Percentiles rank a stretch among this genome's conserved stretches.
Conservation (phyloP, 1,284 basidiomycete genomes). For the Cutaneotrichosporon dermatis region DNA sequence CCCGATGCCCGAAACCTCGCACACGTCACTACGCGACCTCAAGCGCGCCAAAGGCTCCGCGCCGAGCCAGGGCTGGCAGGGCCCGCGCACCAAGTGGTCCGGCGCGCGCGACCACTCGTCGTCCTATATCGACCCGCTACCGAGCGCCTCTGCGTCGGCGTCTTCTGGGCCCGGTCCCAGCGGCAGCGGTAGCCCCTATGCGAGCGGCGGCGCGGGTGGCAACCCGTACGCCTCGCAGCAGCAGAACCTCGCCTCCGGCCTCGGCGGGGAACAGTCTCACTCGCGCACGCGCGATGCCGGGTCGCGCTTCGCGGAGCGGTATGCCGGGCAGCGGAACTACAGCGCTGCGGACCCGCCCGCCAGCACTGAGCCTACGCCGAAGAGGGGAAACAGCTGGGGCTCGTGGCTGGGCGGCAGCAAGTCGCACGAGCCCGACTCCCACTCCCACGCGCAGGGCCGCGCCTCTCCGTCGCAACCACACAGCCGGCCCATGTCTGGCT, state of each 20-base stretch:
- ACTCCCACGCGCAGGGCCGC: background rate
- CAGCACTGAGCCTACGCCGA: no score
- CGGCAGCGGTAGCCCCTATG: no score
- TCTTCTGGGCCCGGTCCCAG: no score
- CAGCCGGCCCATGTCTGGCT: no score
- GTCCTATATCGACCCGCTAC: background rate
- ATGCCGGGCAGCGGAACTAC: background rate
- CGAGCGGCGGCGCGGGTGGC: background rate
- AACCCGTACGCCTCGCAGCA: background rate
- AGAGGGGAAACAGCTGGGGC: background rate
- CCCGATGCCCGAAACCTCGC: background rate
- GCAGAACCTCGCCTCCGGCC: background rate
- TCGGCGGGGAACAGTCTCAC: background rate
- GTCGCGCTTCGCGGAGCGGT: background rate
- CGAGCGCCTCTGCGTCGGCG: background rate
- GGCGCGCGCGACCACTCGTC: background rate
- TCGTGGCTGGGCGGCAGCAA: conserved; percentile 3
- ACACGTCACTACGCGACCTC: background rate
- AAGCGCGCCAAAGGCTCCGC: background rate
- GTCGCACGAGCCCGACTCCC: background rate
- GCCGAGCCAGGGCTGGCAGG: conserved; percentile 3
- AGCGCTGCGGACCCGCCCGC: background rate
- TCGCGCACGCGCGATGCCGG: background rate
- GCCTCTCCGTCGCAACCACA: no score
- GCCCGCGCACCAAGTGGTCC: conserved; percentile 1